Conservation (phyloP, 2,329 filamentous ascomycete genomes). For the Aspergillus latus region DNA sequence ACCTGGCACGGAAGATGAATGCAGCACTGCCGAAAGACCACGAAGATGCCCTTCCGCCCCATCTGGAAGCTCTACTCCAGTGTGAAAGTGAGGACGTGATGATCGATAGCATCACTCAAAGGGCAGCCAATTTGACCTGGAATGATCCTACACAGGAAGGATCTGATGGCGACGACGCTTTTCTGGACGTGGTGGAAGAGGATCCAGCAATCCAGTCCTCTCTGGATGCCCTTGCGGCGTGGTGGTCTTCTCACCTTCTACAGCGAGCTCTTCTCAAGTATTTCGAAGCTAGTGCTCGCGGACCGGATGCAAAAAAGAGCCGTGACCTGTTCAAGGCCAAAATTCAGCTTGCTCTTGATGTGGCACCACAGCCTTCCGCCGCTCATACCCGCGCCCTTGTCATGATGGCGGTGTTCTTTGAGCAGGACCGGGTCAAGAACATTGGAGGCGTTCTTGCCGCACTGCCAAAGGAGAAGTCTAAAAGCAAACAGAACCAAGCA, state of each 20-base stretch:
- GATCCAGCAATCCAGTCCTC: constrained; percentile 82
- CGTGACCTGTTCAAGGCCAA: constrained; percentile 50
- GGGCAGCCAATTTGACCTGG: constrained; percentile 87
- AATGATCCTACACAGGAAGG: constrained; percentile 73
- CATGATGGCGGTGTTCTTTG: constrained; percentile 59
- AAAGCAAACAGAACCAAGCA: constrained; percentile 31
- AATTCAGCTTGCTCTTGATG: constrained; percentile 67
- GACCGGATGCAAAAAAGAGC: constrained; percentile 41
- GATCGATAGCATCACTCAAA: constrained; percentile 72
- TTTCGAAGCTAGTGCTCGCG: constrained; percentile 56
- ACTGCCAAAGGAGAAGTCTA: constrained; percentile 45
- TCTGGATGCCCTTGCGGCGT: constrained; percentile 85
- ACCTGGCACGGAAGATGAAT: constrained; percentile 68
- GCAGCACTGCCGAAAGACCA: constrained; percentile 49
- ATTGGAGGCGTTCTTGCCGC: constrained; percentile 56
- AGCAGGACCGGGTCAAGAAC: constrained; percentile 51
- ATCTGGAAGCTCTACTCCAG: constrained; percentile 73
- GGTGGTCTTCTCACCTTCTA: constrained; percentile 77
- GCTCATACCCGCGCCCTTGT: constrained; percentile 61
- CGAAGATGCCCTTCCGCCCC: constrained; percentile 71
- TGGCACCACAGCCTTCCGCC: constrained; percentile 75
- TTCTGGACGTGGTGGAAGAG: constrained; percentile 80
- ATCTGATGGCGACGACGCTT: constrained; percentile 62
- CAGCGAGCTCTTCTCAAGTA: constrained; percentile 67
- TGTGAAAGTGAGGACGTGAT: constrained; percentile 81